Percentiles rank a stretch among this genome's conserved stretches.
phyloP scores from a whole-genome alignment of 495 filamentous ascomycete species.

The Halenospora varia region DNA sequence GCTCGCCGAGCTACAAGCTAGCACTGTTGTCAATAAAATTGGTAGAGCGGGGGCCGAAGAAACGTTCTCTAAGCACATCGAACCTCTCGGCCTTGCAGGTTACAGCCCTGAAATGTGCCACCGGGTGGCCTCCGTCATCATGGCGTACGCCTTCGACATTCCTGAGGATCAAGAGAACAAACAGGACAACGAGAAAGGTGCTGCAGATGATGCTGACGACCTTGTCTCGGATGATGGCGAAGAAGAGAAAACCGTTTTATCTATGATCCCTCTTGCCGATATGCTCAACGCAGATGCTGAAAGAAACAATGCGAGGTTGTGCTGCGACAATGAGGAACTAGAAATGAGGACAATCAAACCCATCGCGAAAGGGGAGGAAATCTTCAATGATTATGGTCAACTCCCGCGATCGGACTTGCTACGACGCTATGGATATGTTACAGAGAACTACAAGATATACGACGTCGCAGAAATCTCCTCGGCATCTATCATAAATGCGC shows the following conservation, averaged over 20 bases:
- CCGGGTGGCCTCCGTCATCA: conserved; percentile 79
- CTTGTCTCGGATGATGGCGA: conserved; percentile 68
- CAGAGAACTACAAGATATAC: conserved; percentile 65
- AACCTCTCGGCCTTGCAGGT: conserved; percentile 44
- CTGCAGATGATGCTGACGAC: conserved; percentile 55
- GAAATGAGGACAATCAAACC: conserved; percentile 36
- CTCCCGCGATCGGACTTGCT: conserved; percentile 79
- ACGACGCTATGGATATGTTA: conserved; percentile 86
- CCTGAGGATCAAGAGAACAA: conserved; percentile 34
- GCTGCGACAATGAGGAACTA: conserved; percentile 21
- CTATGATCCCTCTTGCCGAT: conserved; percentile 91
- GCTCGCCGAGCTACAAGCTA: conserved; percentile 69
- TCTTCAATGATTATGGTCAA: conserved; percentile 89
- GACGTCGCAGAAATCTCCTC: conserved; percentile 80
- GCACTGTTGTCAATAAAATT: conserved; percentile 72
- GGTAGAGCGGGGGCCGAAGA: conserved; percentile 68
- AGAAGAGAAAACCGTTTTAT: conserved; percentile 56
- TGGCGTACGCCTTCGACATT: conserved; percentile 94
- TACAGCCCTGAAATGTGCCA: conserved; percentile 48
- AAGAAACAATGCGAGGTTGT: conserved; percentile 57
- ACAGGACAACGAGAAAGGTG: conserved; percentile 45
- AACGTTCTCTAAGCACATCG: conserved; percentile 57
- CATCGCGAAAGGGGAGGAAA: conserved; percentile 69
- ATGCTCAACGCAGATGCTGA: conserved; percentile 89
- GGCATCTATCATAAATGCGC: conserved; percentile 40